A percentile compares a stretch with the other conserved stretches of the same genome.
phyloP scores from a whole-genome alignment of 1,284 basidiomycete genomes.

The Moesziomyces sp. region DNA sequence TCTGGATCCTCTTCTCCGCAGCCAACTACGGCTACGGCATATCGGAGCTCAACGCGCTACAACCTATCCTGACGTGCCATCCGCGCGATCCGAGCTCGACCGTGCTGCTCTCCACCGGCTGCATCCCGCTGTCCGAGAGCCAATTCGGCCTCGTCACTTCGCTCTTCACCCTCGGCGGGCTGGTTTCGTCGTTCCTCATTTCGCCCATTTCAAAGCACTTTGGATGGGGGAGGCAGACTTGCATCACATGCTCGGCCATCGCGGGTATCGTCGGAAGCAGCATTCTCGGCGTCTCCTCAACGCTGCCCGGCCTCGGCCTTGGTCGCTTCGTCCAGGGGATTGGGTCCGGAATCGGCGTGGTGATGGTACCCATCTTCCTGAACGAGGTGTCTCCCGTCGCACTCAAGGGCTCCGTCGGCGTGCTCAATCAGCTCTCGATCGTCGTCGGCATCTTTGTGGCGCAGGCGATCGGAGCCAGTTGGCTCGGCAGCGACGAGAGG shows the following conservation, averaged over 20 bases:
- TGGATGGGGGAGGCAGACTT: conserved; percentile 26
- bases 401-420: conserved; percentile 80
- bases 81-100: conserved; percentile 9
- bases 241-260: conserved; percentile 34
- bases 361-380: conserved; percentile 85
- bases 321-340: conserved; percentile 77
- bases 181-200: conserved; percentile 72
- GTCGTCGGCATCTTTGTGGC: conserved; percentile 66
- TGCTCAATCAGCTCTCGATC: conserved; percentile 75
- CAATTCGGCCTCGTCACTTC: conserved; percentile 82
- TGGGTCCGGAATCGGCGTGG: conserved; percentile 83
- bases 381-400: conserved; percentile 80
- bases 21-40: conserved; percentile 65
- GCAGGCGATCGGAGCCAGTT: conserved; percentile 68
- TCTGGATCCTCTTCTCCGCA: conserved; percentile 57
- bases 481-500: conserved; percentile 30
- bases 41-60: conserved; percentile 63
- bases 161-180: conserved; percentile 86
- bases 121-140: conserved; percentile 44
- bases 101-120: conserved; percentile 20
- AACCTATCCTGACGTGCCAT: conserved; percentile 50
- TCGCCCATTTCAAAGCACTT: conserved; percentile 31
- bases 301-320: conserved; percentile 12
- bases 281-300: conserved; percentile 23
- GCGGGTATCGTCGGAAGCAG: conserved; percentile 23